Evolutionary conservation across 225 moss, liverwort and hornwort genomes (phyloP), one percentile per base, ranked within the genome.

Genomic region (Rhytidiadelphus loreus): DNA sequence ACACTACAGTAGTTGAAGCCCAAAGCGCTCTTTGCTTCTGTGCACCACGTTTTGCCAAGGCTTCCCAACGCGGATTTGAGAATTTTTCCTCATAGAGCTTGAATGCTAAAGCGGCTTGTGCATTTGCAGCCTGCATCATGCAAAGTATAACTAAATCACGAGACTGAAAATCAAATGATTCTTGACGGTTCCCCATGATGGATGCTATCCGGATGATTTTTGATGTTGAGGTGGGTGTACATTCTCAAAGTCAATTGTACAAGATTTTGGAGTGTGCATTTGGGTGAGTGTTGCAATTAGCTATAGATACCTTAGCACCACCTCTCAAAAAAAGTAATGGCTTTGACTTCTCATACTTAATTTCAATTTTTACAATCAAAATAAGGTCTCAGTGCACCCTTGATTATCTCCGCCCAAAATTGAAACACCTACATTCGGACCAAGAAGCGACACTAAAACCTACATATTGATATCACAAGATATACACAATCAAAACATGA

Each of bases 1-100:
- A 95, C 95, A 75, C 96, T 93, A 95, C 95, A 75, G 95, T 93
- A 64, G 98, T 98, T 60, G 98, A 98, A 80, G 98, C 97, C 96
- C 97, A 98, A 41, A 98, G 91, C 63, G 87, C 89, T 78, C 97
- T 92, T 87, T 98, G 98, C 80, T 97, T 98, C 89, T 91, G 93
- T 82, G 97, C 98, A 69, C 98, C 97, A 62, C 95, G 95, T 87
- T 92, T 92, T 33, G 90, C 93, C 90, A 98, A 89, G 8, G 94
- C 92, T 63, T 98, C 97, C 97, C 97, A 98, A 21, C 95, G 95
- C 33, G 96, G 95, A 58, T 96, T 96, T 64, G 94, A 95, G 92
- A 98, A 98, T 83, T 97, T 98, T 53, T 96, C 91, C 87, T 94
- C 90, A 77, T 97, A 98, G 15, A 97, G 88, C 88, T 96, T 92